Evolutionary conservation across 139 green algal genomes (phyloP), one percentile per base, ranked within the genome.

Genomic region (Raphidocelis subcapitata): DNA sequence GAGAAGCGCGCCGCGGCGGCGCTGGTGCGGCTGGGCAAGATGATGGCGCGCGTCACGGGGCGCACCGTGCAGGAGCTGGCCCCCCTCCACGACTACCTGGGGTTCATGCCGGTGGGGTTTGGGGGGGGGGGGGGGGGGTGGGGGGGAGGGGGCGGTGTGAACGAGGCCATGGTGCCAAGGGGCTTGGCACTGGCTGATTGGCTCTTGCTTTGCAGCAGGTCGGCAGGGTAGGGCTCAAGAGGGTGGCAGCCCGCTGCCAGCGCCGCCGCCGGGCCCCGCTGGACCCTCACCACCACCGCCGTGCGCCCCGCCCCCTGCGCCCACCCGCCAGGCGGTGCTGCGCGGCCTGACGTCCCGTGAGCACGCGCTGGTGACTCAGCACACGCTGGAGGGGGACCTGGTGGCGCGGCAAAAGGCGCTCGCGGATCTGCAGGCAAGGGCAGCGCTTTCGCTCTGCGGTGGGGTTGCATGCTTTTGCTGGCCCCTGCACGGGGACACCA

Each of bases 331-430:
- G 85, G 67, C 83, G 29, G 79, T 73, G 8, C 68, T 82, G 52
- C 84, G 84, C 63, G 84, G 82, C 14, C 74, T 87, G 21, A 65
- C 71, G 23, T 76, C 79, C 0, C 79, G 86, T 28, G 86, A 91
- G 69, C 85, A 91, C 81, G 79, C 85, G 62, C 76, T 91, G 65
- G 74, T 91, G 54, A 91, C 86, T 3, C 75, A 73, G 14, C 74
- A 86, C 65, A 88, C 79, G 21, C 63, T 91, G 26, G 32, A 78
- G 55, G 72, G 67, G 1, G 83, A 91, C 73, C 64, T 86, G 66
- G 82, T 81, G 55, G 72, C 67, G 15, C 73, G 76, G 44, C 31
- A 83, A 26, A 73, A 73, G 21, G 59, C 59, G 10, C 77, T 91
- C 29, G 62, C 65, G 23, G 84, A 86, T 15, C 44, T 71, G 62